Percentiles rank a stretch among this genome's conserved stretches.
phyloP scores from a whole-genome alignment of 208 protist genomes.

The Trypanosoma vivax region DNA sequence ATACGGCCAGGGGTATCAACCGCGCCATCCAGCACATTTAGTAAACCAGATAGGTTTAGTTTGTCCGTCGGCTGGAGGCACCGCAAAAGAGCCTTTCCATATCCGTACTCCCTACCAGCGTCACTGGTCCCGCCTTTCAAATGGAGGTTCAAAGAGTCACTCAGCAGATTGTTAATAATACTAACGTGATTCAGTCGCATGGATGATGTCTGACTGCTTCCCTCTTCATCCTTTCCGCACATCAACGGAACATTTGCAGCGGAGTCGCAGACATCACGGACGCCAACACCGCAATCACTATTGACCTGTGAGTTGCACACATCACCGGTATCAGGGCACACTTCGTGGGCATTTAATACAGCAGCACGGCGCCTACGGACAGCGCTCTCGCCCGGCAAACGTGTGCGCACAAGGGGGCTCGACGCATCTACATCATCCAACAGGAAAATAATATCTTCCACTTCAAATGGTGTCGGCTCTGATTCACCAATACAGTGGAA shows the following conservation, averaged over 20 bases:
- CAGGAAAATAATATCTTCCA: constrained; percentile 84
- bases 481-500: constrained; percentile 50
- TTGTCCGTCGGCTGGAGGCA: constrained; percentile 46
- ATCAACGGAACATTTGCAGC: constrained; percentile 2
- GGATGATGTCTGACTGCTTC: no score
- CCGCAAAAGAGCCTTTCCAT: constrained; percentile 21
- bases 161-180: constrained; percentile 5
- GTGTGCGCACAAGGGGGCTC: constrained; percentile 59
- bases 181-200: background rate
- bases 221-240: background rate
- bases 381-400: constrained; percentile 22
- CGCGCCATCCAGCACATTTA: constrained; percentile 88
- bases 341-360: constrained; percentile 21
- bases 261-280: background rate
- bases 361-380: constrained; percentile 17
- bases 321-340: background rate
- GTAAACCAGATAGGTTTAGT: constrained; percentile 79
- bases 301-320: background rate
- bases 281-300: background rate
- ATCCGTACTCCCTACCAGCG: background rate
- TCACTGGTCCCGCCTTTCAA: background rate
- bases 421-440: constrained; percentile 78
- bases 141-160: background rate
- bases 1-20: constrained; percentile 84
- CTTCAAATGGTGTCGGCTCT: constrained; percentile 27